Conservation (phyloP, 495 filamentous ascomycete genomes). For the Penicillium roqueforti region DNA sequence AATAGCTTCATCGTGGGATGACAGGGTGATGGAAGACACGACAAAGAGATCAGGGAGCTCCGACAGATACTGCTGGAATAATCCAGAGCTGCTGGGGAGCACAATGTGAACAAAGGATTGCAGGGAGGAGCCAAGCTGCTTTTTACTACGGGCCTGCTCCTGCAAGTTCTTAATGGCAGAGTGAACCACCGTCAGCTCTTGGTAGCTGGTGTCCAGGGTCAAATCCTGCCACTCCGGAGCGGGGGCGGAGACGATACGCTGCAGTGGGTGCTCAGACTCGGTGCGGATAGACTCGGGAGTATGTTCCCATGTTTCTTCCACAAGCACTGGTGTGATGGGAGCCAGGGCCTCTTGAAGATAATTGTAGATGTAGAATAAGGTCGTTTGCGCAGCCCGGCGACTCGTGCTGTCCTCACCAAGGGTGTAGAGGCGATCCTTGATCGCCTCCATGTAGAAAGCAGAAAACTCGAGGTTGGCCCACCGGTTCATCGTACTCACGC, state of each 20-base stretch:
- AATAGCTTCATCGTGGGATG: constrained; percentile 26
- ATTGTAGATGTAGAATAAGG: constrained; percentile 64
- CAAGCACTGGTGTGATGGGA: constrained; percentile 77
- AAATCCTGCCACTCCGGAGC: constrained; percentile 36
- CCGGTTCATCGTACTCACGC: constrained; percentile 61
- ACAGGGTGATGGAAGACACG: constrained; percentile 62
- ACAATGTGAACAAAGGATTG: constrained; percentile 60
- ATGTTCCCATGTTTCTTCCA: constrained; percentile 85
- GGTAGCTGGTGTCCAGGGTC: constrained; percentile 49
- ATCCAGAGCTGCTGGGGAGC: constrained; percentile 18
- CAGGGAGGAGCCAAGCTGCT: constrained; percentile 68
- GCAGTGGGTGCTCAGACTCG: constrained; percentile 42
- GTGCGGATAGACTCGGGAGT: constrained; percentile 59
- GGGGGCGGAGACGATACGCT: constrained; percentile 29
- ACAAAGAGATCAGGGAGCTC: constrained; percentile 75
- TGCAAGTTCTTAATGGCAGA: constrained; percentile 64
- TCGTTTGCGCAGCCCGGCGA: constrained; percentile 56
- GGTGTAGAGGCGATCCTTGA: constrained; percentile 89
- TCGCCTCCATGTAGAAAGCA: constrained; percentile 85
- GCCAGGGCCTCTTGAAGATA: constrained; percentile 71
- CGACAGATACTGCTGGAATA: constrained; percentile 51
- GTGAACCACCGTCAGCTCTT: constrained; percentile 52
- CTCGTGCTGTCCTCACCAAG: constrained; percentile 54
- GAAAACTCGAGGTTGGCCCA: constrained; percentile 83
- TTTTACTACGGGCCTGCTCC: constrained; percentile 60